Percentiles rank a stretch among this genome's conserved stretches.
Conservation (phyloP, 139 green algal genomes). For the Picochlorum sp. region DNA sequence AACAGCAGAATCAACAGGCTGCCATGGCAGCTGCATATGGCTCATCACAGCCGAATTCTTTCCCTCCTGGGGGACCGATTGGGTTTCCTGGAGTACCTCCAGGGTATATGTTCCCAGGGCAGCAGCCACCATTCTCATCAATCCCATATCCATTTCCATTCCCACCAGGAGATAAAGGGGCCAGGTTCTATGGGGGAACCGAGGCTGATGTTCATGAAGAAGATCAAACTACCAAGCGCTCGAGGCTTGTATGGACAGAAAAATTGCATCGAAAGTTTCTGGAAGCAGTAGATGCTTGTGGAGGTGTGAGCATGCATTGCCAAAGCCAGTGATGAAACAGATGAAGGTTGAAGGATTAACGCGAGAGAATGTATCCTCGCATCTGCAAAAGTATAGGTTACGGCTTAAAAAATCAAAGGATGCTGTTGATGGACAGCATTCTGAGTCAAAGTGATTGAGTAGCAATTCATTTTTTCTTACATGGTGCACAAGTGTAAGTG, state of each 20-base stretch:
- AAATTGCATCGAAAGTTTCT: slow-evolving; percentile 84
- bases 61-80: too few species aligned
- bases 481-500: not conserved
- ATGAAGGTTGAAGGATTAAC: slow-evolving; percentile 90
- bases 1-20: too few species aligned
- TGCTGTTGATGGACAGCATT: slow-evolving; percentile 10
- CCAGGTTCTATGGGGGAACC: not conserved
- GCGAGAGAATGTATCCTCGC: slow-evolving; percentile 86
- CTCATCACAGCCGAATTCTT: too few species aligned
- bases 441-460: too few species aligned
- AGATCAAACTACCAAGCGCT: slow-evolving; percentile 49
- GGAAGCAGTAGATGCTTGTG: slow-evolving; percentile 60
- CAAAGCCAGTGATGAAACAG: slow-evolving; percentile 87
- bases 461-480: too few species aligned
- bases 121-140: not conserved
- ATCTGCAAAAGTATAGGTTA: slow-evolving; percentile 89
- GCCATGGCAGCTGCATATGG: too few species aligned
- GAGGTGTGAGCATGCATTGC: slow-evolving; percentile 64
- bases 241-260: slow-evolving; percentile 81
- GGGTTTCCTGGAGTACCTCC: too few species aligned
- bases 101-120: too few species aligned
- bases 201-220: slow-evolving; percentile 17
- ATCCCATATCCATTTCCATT: not conserved
- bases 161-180: not conserved
- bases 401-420: slow-evolving; percentile 45